Percentiles rank a stretch among this genome's conserved stretches.
phyloP scores from a whole-genome alignment of 2,329 filamentous ascomycete genomes.

The Botrytis sinoallii region DNA sequence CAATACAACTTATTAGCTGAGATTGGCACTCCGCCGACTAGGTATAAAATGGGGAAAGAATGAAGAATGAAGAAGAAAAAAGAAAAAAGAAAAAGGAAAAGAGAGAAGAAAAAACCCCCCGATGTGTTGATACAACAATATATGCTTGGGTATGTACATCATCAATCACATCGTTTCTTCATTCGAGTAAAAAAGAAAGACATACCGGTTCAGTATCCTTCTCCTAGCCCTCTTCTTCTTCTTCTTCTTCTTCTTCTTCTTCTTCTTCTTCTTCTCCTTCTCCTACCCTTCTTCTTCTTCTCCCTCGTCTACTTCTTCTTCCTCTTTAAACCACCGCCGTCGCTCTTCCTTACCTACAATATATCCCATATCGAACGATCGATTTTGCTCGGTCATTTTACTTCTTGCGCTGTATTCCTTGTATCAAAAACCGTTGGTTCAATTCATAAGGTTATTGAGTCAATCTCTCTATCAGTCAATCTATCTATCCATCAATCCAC shows the following conservation, averaged over 20 bases:
- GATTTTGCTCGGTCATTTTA: not conserved
- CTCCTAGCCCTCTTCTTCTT: not conserved
- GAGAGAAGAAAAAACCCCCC: not conserved
- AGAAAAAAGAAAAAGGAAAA: not conserved
- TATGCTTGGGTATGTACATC: not conserved
- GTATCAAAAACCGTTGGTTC: not conserved
- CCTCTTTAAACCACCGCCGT: not conserved
- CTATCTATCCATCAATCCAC: not conserved
- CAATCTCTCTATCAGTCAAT: not conserved
- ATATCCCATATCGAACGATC: not conserved
- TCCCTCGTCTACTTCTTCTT: not conserved
- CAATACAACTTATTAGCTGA: not conserved
- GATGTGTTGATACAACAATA: not conserved
- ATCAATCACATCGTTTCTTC: not conserved
- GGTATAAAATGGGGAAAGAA: not conserved
- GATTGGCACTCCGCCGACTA: not conserved
- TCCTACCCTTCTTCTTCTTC: not conserved
- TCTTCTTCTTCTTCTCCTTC: not conserved
- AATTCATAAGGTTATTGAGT: not conserved
- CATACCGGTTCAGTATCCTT: not conserved
- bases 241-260: not conserved
- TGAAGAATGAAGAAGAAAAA: not conserved
- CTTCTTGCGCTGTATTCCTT: not conserved
- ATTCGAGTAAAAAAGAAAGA: not conserved
- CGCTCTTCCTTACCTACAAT: not conserved